phyloP scores from a whole-genome alignment of 192 early-diverging fungal genomes.

The Coemansia asiatica region DNA sequence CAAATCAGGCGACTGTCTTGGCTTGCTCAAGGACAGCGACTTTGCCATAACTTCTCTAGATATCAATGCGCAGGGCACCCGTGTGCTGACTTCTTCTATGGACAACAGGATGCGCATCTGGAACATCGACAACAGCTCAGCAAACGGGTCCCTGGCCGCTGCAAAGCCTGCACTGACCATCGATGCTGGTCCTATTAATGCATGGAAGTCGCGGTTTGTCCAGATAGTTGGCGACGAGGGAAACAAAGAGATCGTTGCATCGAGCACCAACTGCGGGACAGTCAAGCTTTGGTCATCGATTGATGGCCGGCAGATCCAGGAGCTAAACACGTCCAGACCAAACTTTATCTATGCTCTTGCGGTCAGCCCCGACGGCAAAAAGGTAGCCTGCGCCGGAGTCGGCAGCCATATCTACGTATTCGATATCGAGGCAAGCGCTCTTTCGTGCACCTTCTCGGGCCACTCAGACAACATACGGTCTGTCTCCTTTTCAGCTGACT shows the following conservation, averaged over 20 bases:
- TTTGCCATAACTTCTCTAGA: slow-evolving; percentile 52
- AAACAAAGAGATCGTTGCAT: slow-evolving; percentile 23
- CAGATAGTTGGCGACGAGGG: slow-evolving; percentile 5
- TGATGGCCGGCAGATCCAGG: slow-evolving; percentile 22
- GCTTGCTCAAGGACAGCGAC: slow-evolving; percentile 28
- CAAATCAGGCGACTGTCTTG: slow-evolving; percentile 33
- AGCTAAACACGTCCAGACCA: slow-evolving; percentile 49
- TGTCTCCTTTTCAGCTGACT: slow-evolving; percentile 46
- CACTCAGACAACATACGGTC: slow-evolving; percentile 54
- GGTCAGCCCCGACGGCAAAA: slow-evolving; percentile 37
- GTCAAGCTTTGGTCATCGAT: slow-evolving; percentile 43
- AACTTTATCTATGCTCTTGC: slow-evolving; percentile 47
- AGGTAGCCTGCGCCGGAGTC: slow-evolving; percentile 42
- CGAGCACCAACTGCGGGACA: slow-evolving; percentile 40
- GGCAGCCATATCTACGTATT: slow-evolving; percentile 44
- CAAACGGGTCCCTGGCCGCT: neutral
- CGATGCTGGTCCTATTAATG: slow-evolving; percentile 37
- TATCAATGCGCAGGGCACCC: slow-evolving; percentile 36
- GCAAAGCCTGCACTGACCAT: slow-evolving; percentile 23
- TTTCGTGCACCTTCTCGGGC: slow-evolving; percentile 42
- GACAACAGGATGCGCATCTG: slow-evolving; percentile 51
- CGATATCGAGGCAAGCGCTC: slow-evolving; percentile 29
- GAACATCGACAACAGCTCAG: slow-evolving; percentile 18
- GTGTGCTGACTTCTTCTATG: slow-evolving; percentile 49
- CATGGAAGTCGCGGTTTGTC: slow-evolving; percentile 50